Evolutionary conservation across 345 rosid genomes (phyloP).

Genomic region (Gossypium sturtianum): DNA sequence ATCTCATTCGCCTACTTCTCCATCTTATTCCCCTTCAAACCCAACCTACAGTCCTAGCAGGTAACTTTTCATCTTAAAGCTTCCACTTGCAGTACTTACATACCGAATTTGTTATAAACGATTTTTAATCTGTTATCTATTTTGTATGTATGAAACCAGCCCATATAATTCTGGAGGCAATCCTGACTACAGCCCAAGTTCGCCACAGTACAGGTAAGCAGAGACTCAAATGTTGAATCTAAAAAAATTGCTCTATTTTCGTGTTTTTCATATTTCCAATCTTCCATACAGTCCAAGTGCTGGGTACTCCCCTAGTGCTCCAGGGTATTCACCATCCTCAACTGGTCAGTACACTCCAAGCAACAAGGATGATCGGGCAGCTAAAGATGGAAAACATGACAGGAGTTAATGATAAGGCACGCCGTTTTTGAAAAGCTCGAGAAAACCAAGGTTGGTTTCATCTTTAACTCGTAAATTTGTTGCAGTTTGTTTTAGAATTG

Average conservation of each 20-base stretch:
- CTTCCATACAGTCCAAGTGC: constrained; percentile 59
- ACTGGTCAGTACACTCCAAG: constrained; percentile 75
- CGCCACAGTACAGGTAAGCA: constrained; percentile 54
- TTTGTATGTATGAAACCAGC: constrained; percentile 27
- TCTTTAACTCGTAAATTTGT: neutral
- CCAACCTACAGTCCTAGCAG: constrained; percentile 95
- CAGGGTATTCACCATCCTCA: constrained; percentile 77
- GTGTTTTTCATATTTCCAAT: neutral
- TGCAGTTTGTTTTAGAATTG: neutral
- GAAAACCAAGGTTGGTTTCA: neutral
- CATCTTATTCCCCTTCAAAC: constrained; percentile 85
- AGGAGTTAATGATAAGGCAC: neutral
- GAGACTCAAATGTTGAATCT: neutral
- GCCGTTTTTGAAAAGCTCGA: neutral
- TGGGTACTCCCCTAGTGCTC: constrained; percentile 78
- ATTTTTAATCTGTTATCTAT: neutral
- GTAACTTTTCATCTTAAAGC: constrained; percentile 23
- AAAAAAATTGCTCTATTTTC: neutral
- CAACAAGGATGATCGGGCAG: constrained; percentile 40
- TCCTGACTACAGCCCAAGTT: constrained; percentile 74
- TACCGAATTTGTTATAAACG: neutral
- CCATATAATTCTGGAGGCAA: constrained; percentile 69
- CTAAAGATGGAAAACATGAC: constrained; percentile 23
- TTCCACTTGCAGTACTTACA: neutral
- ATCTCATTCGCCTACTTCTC: constrained; percentile 91